A percentile compares a stretch with the other conserved stretches of the same genome.
Evolutionary conservation across 1,284 basidiomycete genomes (phyloP).

Genomic region (Irpex lacteus): DNA sequence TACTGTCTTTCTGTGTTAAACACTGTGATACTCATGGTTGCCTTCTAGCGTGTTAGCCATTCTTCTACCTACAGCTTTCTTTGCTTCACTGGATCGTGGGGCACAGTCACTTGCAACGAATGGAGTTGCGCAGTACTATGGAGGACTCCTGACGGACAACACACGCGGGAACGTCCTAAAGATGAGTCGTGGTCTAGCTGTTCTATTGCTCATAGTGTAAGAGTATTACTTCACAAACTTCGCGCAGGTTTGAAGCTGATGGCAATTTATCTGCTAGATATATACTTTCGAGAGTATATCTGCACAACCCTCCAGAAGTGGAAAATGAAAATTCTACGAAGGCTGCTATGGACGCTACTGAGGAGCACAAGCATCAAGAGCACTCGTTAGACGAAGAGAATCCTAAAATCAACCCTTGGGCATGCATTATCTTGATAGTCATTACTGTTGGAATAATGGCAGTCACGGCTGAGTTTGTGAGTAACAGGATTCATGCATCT

Average conservation of each 20-base stretch:
- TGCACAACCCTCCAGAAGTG: constrained; percentile 66
- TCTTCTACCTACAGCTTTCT: constrained; percentile 63
- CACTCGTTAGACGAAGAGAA: constrained; percentile 37
- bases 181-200: constrained; percentile 62
- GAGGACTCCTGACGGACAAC: constrained; percentile 36
- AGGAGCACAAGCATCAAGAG: constrained; percentile 42
- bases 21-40: neutral
- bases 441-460: constrained; percentile 59
- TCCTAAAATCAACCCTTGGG: constrained; percentile 60
- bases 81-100: constrained; percentile 53
- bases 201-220: constrained; percentile 59
- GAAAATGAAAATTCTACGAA: constrained; percentile 38
- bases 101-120: constrained; percentile 22
- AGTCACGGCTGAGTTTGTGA: constrained; percentile 65
- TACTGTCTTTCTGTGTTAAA: neutral
- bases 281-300: constrained; percentile 58
- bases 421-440: constrained; percentile 50
- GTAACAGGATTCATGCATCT: constrained; percentile 16
- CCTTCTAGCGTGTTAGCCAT: constrained; percentile 52
- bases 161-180: constrained; percentile 45
- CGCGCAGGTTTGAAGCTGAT: neutral
- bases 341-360: constrained; percentile 41
- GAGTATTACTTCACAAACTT: constrained; percentile 17
- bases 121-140: constrained; percentile 11
- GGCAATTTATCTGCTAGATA: constrained; percentile 39